These are phyloP conservation scores for Fusarium sp. DNA, from an alignment of 2,329 filamentous ascomycete genomes.

Conservation along the genomic window DNA sequence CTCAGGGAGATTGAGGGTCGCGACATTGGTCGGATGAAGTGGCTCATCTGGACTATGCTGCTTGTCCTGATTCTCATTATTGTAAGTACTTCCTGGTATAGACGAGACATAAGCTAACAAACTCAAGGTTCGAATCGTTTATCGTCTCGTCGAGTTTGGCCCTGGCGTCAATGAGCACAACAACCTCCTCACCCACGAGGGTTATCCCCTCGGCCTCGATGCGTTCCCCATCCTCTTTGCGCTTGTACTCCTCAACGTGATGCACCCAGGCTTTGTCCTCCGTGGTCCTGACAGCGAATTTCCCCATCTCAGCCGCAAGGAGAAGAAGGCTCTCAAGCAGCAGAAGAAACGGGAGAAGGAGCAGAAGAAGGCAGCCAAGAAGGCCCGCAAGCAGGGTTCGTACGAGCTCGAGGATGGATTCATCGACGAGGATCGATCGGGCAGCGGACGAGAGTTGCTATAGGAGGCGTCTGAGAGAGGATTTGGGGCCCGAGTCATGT, in stretches of 20 bases:
- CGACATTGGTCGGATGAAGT: constrained; percentile 47
- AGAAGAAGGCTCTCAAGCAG: constrained; percentile 58
- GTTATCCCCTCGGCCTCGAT: constrained; percentile 64
- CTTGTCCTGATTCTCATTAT: constrained; percentile 51
- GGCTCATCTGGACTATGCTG: constrained; percentile 51
- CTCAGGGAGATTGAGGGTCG: constrained; percentile 38
- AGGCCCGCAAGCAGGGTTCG: constrained; percentile 31
- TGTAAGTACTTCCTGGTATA: constrained; percentile 39
- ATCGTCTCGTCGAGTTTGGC: constrained; percentile 68
- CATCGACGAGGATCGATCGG: constrained; percentile 10
- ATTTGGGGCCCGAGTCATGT: not conserved
- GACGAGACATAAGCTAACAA: constrained; percentile 10
- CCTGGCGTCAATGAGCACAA: constrained; percentile 58
- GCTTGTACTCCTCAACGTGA: constrained; percentile 54
- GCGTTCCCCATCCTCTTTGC: constrained; percentile 67
- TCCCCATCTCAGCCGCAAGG: constrained; percentile 53
- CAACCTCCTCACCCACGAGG: constrained; percentile 61
- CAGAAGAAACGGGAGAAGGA: constrained; percentile 50
- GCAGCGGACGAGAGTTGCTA: constrained; percentile 4
- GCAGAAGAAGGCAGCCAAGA: constrained; percentile 39
- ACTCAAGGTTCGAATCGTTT: constrained; percentile 67
- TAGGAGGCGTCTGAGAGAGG: not conserved
- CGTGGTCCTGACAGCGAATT: constrained; percentile 60
- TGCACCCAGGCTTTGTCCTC: constrained; percentile 63
- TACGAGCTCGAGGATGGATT: constrained; percentile 31